Evolutionary conservation across 1,139 yeast genomes (phyloP).

Genomic region (Suhomyces chickasaworum): DNA sequence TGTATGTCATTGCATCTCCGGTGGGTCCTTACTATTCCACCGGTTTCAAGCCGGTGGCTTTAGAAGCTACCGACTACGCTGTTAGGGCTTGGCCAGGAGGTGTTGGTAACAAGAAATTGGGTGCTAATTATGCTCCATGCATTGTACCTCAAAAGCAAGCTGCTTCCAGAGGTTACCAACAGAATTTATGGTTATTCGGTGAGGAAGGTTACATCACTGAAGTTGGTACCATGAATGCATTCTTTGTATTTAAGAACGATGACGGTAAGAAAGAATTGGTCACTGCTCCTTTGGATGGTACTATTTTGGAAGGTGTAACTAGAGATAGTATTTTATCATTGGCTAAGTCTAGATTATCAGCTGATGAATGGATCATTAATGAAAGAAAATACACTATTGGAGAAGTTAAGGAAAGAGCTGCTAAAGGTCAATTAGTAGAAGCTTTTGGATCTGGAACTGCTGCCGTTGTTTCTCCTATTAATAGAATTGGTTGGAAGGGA

Average conservation of each 20-base stretch:
- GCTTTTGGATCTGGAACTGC: slow-evolving; percentile 99
- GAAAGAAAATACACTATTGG: slow-evolving; percentile 82
- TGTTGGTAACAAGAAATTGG: slow-evolving; percentile 45
- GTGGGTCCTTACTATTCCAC: slow-evolving; percentile 35
- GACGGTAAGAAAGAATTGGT: slow-evolving; percentile 39
- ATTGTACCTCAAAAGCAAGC: slow-evolving; percentile 39
- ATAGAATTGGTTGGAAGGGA: slow-evolving; percentile 79
- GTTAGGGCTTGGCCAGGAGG: slow-evolving; percentile 52
- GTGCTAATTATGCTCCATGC: slow-evolving; percentile 51
- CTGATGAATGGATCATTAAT: slow-evolving; percentile 46
- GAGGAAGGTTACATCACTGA: slow-evolving; percentile 45
- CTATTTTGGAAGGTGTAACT: slow-evolving; percentile 47
- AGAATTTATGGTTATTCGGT: slow-evolving; percentile 48
- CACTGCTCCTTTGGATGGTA: slow-evolving; percentile 46
- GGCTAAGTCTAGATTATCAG: slow-evolving; percentile 30
- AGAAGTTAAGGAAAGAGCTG: slow-evolving; percentile 78
- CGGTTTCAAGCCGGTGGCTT: slow-evolving; percentile 39
- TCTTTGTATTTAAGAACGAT: slow-evolving; percentile 38
- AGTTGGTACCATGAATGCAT: slow-evolving; percentile 48
- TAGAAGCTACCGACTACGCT: slow-evolving; percentile 37
- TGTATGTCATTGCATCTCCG: slow-evolving; percentile 38
- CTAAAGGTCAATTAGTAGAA: slow-evolving; percentile 81
- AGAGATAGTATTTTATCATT: slow-evolving; percentile 43
- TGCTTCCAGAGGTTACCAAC: slow-evolving; percentile 38
- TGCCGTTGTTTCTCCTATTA: slow-evolving; percentile 92